These are phyloP conservation scores for Cylindrotheca closterium DNA, from an alignment of 108 stramenopile species.

Conservation along the genomic window DNA sequence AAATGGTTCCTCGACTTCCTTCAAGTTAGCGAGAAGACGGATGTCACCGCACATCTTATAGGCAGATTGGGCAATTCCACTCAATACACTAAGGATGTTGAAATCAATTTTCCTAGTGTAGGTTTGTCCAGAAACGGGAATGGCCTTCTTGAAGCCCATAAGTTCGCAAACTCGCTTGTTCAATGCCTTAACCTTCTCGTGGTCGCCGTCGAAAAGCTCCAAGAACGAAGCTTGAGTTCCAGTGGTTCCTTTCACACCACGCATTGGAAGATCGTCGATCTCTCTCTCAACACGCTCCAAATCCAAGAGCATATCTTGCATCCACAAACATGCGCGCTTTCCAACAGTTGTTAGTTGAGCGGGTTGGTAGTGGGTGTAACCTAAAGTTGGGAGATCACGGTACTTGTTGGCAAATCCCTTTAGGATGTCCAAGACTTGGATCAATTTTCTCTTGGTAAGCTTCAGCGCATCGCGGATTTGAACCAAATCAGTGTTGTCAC, in stretches of 20 bases:
- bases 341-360: constrained; percentile 98
- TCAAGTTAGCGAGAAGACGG: constrained; percentile 94
- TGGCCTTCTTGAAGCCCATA: constrained; percentile 92
- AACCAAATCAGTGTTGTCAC: constrained; percentile 96
- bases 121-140: constrained; percentile 97
- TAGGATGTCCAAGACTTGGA: constrained; percentile 79
- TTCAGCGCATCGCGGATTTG: constrained; percentile 87
- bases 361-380: constrained; percentile 98
- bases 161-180: constrained; percentile 89
- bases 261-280: constrained; percentile 93
- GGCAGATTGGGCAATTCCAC: constrained; percentile 94
- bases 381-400: constrained; percentile 91
- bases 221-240: constrained; percentile 98
- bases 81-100: constrained; percentile 81
- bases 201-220: constrained; percentile 98
- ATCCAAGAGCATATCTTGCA: constrained; percentile 94
- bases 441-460: constrained; percentile 88
- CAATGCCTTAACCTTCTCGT: constrained; percentile 89
- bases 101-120: constrained; percentile 98
- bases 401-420: constrained; percentile 82
- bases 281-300: constrained; percentile 84
- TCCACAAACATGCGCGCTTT: constrained; percentile 95
- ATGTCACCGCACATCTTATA: constrained; percentile 99
- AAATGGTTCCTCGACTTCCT: constrained; percentile 96
- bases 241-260: constrained; percentile 98